Evolutionary conservation across 140 eudicot species (phyloP), one percentile per base, ranked within the genome.

Genomic region (Anethum foeniculum): DNA sequence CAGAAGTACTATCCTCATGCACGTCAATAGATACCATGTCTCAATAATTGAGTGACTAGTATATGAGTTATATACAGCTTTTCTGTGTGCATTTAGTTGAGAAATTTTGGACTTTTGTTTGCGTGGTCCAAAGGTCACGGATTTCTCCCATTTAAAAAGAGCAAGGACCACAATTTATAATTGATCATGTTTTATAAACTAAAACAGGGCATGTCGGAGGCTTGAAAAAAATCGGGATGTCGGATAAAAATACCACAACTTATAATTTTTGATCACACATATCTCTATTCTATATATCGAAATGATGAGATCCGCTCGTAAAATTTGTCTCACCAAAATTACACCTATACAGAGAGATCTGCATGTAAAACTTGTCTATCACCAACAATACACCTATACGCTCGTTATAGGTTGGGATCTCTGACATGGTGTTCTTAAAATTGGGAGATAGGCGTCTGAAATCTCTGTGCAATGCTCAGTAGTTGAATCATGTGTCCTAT

Each of bases 1-100:
- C 44, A 34, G 30, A 44, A n/a, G 78, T 41, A 44, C 58, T 43
- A 75, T 69, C 38, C 75, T 6, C n/a, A 69, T 44, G 78, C 78
- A 44, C 56, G 23, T 75, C 46, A 23, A 27, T 14, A 43, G 78
- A 75, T 75, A 25, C 60, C 56, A 32, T 60, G 43, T 79, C 54
- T 68, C 34, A 28, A 46, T 41, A 68, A 64, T 34, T 41, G 71
- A 39, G 52, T 15, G 21, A 46, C 73, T 38, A 30, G n/a, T 46
- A 36, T 7, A 38, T 2, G n/a, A 18, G 51, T 38, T 32, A 15
- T 38, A 15, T 39, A 36, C 77, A 39, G 18, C 77, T 39, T 8
- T 39, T 18, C 6, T 34, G 3, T 21, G 43, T 32, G 46, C 43
- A 34, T 68, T 44, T 32, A 68, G 30, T 39, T 4, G 23, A 7